These are phyloP conservation scores for Mycena sp. DNA, from an alignment of 1,284 basidiomycete genomes.

Conservation along the genomic window DNA sequence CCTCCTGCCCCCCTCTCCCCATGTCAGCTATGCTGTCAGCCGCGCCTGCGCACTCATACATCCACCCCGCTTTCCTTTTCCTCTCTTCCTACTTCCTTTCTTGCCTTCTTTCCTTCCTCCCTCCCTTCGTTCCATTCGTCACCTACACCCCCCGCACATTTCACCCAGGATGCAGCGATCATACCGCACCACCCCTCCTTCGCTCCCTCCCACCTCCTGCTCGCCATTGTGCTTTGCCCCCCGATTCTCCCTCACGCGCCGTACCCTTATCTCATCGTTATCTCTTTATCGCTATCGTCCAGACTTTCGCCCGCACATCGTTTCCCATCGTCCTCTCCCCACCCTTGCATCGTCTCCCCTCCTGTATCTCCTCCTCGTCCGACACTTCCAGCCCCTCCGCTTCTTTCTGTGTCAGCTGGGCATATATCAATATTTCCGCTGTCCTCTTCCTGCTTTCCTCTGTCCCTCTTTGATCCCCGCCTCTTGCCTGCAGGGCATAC, in stretches of 20 bases:
- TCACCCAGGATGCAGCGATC: no score
- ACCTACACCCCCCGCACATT: no score
- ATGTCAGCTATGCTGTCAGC: no score
- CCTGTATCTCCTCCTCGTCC: background rate
- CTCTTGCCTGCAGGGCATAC: no score
- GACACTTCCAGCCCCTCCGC: background rate
- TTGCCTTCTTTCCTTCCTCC: background rate
- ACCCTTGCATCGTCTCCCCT: background rate
- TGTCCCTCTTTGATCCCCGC: background rate
- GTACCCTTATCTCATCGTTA: background rate
- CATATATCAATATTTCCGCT: no score
- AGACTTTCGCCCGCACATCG: background rate
- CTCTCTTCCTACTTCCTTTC: background rate
- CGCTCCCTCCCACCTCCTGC: background rate
- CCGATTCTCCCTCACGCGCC: background rate
- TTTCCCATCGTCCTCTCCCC: background rate
- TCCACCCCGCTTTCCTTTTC: background rate
- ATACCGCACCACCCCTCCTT: no score
- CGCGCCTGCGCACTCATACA: background rate
- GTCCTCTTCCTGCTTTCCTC: constrained; percentile 9
- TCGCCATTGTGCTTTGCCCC: background rate
- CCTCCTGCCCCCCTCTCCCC: background rate
- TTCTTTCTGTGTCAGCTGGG: no score
- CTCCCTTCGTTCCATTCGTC: background rate
- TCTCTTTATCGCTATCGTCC: background rate